A percentile compares a stretch with the other conserved stretches of the same genome.
Evolutionary conservation across 2,329 filamentous ascomycete genomes (phyloP).

Genomic region (Chaetomium globosum): DNA sequence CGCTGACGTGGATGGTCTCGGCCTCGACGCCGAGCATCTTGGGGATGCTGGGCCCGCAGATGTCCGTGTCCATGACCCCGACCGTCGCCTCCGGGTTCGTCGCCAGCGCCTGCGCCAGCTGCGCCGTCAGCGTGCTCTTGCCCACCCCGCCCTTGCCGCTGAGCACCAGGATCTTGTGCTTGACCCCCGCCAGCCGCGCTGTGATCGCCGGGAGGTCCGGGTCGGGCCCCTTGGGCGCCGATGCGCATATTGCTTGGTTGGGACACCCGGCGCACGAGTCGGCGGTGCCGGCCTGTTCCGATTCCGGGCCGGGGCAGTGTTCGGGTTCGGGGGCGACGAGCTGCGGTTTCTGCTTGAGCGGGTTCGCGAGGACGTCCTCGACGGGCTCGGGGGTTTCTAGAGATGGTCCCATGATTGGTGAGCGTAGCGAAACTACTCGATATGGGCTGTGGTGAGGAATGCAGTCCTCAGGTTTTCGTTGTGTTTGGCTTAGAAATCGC

Average conservation of each 20-base stretch:
- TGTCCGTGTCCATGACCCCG: slow-evolving; percentile 97
- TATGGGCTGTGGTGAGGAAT: slow-evolving; percentile 5
- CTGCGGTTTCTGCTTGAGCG: slow-evolving; percentile 75
- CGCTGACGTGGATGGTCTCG: slow-evolving; percentile 90
- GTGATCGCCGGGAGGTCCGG: slow-evolving; percentile 90
- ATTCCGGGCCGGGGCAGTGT: slow-evolving; percentile 91
- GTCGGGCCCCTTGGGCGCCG: slow-evolving; percentile 91
- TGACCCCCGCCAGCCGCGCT: slow-evolving; percentile 75
- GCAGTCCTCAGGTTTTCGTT: neutral
- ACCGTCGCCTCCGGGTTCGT: slow-evolving; percentile 76
- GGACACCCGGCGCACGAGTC: slow-evolving; percentile 94
- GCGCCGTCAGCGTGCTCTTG: slow-evolving; percentile 88
- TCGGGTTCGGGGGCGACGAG: slow-evolving; percentile 95
- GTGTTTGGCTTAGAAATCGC: slow-evolving; percentile 36
- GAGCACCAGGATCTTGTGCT: slow-evolving; percentile 90
- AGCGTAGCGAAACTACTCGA: slow-evolving; percentile 11
- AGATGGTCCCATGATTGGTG: slow-evolving; percentile 71
- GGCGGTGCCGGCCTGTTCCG: slow-evolving; percentile 66
- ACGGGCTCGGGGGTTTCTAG: slow-evolving; percentile 68
- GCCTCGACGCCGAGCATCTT: slow-evolving; percentile 98
- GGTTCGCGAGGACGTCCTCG: slow-evolving; percentile 72
- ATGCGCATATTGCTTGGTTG: slow-evolving; percentile 93
- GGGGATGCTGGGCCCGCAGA: slow-evolving; percentile 92
- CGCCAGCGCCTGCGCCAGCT: slow-evolving; percentile 88
- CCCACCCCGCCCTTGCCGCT: slow-evolving; percentile 92